Percentiles rank a stretch among this genome's conserved stretches.
Evolutionary conservation across 306 rosid species (phyloP).

Genomic region (Pueraria montana): DNA sequence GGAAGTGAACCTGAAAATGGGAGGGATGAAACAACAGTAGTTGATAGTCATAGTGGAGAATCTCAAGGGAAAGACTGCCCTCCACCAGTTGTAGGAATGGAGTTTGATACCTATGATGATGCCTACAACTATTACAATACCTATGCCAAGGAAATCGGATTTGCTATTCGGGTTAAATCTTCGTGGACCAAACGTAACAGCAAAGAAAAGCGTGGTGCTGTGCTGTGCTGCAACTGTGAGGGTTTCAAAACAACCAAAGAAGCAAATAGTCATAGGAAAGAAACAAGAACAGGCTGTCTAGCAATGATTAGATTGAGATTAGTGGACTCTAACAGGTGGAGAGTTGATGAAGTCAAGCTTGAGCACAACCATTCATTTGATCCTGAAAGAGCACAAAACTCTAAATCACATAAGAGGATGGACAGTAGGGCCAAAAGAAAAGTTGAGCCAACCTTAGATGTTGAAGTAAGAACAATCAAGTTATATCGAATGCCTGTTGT

Average conservation of each 20-base stretch:
- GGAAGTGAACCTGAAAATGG: constrained; percentile 64
- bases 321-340: constrained; percentile 92
- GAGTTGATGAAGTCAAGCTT: constrained; percentile 94
- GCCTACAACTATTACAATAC: constrained; percentile 90
- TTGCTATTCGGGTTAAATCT: constrained; percentile 94
- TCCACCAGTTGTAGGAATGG: constrained; percentile 84
- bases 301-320: constrained; percentile 97
- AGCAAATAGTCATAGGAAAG: constrained; percentile 86
- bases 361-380: constrained; percentile 96
- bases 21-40: constrained; percentile 60
- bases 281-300: constrained; percentile 93
- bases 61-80: constrained; percentile 65
- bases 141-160: constrained; percentile 87
- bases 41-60: constrained; percentile 63
- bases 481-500: constrained; percentile 70
- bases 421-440: constrained; percentile 83
- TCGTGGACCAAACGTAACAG: constrained; percentile 98
- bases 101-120: constrained; percentile 91
- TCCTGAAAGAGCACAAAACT: constrained; percentile 96
- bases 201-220: constrained; percentile 99
- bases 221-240: constrained; percentile 94
- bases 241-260: constrained; percentile 91
- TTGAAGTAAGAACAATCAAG: constrained; percentile 94
- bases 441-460: constrained; percentile 77
- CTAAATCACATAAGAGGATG: constrained; percentile 94